Conservation (phyloP, 768 basidiomycete species). For the Pulveroboletus sp. region DNA sequence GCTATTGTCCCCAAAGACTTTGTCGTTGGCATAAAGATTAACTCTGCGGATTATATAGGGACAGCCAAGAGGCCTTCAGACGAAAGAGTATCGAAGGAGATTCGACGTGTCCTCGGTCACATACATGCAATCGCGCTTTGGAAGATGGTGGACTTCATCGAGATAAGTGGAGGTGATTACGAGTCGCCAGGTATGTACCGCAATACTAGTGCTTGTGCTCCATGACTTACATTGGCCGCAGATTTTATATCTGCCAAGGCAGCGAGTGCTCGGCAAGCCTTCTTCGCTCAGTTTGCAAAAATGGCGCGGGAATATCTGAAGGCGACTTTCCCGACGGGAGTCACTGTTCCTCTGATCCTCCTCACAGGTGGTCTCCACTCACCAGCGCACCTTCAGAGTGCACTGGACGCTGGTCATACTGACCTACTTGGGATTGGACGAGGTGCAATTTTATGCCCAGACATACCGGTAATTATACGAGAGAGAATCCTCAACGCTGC, state of each 20-base stretch:
- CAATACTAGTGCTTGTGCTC: not conserved
- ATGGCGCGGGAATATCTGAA: constrained; percentile 45
- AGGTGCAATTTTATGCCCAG: constrained; percentile 56
- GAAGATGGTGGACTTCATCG: constrained; percentile 74
- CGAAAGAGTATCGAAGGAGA: constrained; percentile 28
- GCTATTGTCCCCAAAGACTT: constrained; percentile 51
- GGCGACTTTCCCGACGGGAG: constrained; percentile 21
- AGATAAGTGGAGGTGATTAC: constrained; percentile 86
- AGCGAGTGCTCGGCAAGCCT: constrained; percentile 51
- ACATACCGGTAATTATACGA: constrained; percentile 45
- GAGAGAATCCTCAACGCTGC: constrained; percentile 5
- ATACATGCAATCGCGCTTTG: constrained; percentile 57
- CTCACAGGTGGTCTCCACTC: constrained; percentile 79
- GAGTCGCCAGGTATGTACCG: constrained; percentile 58
- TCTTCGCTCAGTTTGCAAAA: constrained; percentile 67
- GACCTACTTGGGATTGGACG: constrained; percentile 78
- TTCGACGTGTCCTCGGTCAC: constrained; percentile 51
- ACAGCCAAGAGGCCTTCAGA: constrained; percentile 24
- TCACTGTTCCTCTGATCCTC: constrained; percentile 53
- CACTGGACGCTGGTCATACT: constrained; percentile 51
- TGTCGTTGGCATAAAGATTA: constrained; percentile 74
- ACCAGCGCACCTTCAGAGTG: constrained; percentile 48
- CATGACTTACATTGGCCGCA: constrained; percentile 16
- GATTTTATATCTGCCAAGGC: constrained; percentile 38
- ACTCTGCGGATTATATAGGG: constrained; percentile 66